Base-by-base conservation (phyloP, 371 early-diverging fungal genomes). In the Mucor irregularis region DNA sequence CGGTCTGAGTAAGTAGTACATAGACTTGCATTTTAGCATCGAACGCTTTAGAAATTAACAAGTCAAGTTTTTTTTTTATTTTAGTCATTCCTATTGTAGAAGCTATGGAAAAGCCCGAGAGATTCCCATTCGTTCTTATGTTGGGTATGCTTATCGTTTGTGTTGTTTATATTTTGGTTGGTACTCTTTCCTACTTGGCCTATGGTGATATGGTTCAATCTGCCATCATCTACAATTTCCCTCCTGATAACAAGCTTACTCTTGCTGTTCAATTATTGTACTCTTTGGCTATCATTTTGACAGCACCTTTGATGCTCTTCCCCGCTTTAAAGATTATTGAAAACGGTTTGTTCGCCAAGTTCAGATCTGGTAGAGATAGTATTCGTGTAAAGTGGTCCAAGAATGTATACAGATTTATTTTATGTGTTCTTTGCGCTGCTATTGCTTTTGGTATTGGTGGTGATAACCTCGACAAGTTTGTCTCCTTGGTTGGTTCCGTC, bases 321-420 rank as follows among this genome's bases (percentile, higher is more conserved):
- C 91, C 92, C 4, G 86, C 87, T n/a, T 78, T 85, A 39, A 76
- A 82, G 42, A 92, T 90, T 50, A 56, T 86, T 34, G 92, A 92
- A 61, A 71, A 77, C 17, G 76, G 68, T 39, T 33, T 80, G 43
- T 80, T 81, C 53, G 47, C 59, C 13, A 58, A 58, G 22, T 57
- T 40, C 21, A 56, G 61, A 16, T 71, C 72, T 14, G 83, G 83
- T 17, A 57, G 58, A 24, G 25, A 62, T 17, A 52, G 47, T 19
- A 6, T 56, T 0, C 52, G 67, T 39, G 63, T 83, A 54, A 89
- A 89, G 66, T 84, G 87, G 87, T 69, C 74, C 37, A 90, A 90
- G 80, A 90, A 90, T 58, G 38, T 68, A 3, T 72, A 82, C 45
- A 70, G 91, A 31, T 55, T 76, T 22, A 10, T 64, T 3, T 59